Percentiles rank a stretch among this genome's conserved stretches.
These are phyloP conservation scores for Borealophlyctis nickersoniae DNA, from an alignment of 192 early-diverging fungal species.

Conservation along the genomic window DNA sequence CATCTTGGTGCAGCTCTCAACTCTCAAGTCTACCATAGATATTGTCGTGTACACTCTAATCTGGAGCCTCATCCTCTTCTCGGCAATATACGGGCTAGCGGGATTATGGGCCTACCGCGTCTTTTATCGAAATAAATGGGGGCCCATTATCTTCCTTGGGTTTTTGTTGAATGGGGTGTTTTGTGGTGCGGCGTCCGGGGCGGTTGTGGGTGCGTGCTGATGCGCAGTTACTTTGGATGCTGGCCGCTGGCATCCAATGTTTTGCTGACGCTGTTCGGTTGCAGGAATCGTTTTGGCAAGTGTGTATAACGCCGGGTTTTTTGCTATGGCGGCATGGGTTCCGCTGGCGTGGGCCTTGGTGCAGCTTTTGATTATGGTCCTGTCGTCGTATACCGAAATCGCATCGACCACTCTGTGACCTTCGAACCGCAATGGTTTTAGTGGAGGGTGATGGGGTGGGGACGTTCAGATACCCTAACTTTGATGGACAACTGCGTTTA, in stretches of 20 bases:
- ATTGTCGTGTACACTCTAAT: conserved; percentile 58
- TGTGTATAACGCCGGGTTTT: conserved; percentile 60
- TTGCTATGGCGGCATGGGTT: conserved; percentile 71
- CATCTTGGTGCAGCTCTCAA: not conserved
- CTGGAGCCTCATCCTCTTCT: conserved; percentile 62
- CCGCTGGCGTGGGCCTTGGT: conserved; percentile 68
- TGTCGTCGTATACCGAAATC: conserved; percentile 29
- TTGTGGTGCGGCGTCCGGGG: conserved; percentile 41
- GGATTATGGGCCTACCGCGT: conserved; percentile 53
- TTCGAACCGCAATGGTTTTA: no score
- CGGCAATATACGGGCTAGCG: conserved; percentile 57
- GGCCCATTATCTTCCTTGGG: conserved; percentile 31
- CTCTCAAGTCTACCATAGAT: conserved; percentile 34
- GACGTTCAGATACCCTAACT: no score
- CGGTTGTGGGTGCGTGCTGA: conserved; percentile 39
- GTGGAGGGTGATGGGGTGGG: no score
- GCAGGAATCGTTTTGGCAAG: conserved; percentile 55
- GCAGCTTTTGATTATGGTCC: conserved; percentile 59
- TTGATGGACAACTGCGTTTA: no score
- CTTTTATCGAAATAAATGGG: conserved; percentile 42
- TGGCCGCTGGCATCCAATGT: not conserved
- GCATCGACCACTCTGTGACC: conserved; percentile 19
- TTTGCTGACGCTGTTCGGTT: not conserved
- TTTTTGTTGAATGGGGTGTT: conserved; percentile 40
- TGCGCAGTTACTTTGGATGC: not conserved